Base-by-base conservation (phyloP, 2,329 filamentous ascomycete genomes). In the Emergomyces pasteurianus region DNA sequence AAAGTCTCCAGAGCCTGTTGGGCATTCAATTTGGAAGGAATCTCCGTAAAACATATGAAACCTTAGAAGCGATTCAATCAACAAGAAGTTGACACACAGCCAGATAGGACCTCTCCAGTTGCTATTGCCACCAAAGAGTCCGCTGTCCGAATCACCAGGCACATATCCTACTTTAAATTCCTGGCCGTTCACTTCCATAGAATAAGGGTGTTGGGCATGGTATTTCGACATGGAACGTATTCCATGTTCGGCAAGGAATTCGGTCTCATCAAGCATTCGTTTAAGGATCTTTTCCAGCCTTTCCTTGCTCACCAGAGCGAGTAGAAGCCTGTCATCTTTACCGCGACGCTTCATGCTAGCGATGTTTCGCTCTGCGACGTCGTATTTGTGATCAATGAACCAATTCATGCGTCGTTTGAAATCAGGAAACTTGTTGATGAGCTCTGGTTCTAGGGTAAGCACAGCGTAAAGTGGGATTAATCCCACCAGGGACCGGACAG, bases 21-120 rank as follows among this genome's bases (percentile, higher is more conserved):
- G 92, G 67, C 94, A 97, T 73, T 97, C 92, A 14, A 97, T 88
- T 74, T 95, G 84, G 70, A 96, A 85, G 18, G 85, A 83, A 62
- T 89, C 88, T 63, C 92, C 92, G 71, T 97, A 96, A 79, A 96
- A 97, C 76, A 97, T 87, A 78, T 90, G 95, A 79, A 95, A 97
- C 38, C 92, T 83, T 69, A 96, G 89, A n/a, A 96, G 82, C 7
- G 92, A 92, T 74, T 97, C 92, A 47, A 97, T 88, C 16, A 97
- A 82, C 59, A 97, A 77, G 77, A 96, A 96, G 76, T 97, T 97
- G 77, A 96, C 91, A 64, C 90, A 94, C 56, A 96, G 81, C 92
- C 92, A 97, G 67, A 96, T 92, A 0, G 94, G 92, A 4, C 88
- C 92, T 77, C 92, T 85, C 92, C 92, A 97, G 75, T 97, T 97